A percentile compares a stretch with the other conserved stretches of the same genome.
Conservation (phyloP, 2,329 filamentous ascomycete species). For the Coniella vitis region DNA sequence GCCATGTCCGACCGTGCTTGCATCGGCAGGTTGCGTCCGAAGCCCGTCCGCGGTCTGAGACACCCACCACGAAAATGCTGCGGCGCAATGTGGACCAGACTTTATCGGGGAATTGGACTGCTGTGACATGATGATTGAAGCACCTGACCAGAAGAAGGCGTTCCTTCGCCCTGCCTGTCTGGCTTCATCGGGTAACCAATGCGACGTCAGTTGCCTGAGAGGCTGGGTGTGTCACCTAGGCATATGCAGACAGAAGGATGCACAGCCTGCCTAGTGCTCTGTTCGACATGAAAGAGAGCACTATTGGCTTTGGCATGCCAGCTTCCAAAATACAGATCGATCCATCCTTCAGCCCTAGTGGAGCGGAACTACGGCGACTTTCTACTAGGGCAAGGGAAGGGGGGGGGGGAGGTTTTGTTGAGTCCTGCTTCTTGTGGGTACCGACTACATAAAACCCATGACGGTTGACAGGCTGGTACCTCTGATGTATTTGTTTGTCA, state of each 20-base stretch:
- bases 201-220: not conserved
- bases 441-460: not conserved
- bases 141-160: not conserved
- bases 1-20: not conserved
- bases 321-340: not conserved
- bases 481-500: not conserved
- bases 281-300: not conserved
- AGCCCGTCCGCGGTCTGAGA: not conserved
- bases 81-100: not conserved
- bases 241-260: not conserved
- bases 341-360: constrained; percentile 10
- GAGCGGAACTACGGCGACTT: not conserved
- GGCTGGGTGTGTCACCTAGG: not conserved
- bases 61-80: not conserved
- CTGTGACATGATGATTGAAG: not conserved
- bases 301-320: not conserved
- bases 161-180: not conserved
- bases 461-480: not conserved
- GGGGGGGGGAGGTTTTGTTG: too few relatives aligned
- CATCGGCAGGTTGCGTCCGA: not conserved
- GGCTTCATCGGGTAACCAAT: not conserved
- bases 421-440: not conserved
- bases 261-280: not conserved
- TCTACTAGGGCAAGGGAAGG: not conserved
- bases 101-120: not conserved